A percentile compares a stretch with the other conserved stretches of the same genome.
phyloP scores from a whole-genome alignment of 176 grass and related monocot genomes.

The Leersia perrieri region DNA sequence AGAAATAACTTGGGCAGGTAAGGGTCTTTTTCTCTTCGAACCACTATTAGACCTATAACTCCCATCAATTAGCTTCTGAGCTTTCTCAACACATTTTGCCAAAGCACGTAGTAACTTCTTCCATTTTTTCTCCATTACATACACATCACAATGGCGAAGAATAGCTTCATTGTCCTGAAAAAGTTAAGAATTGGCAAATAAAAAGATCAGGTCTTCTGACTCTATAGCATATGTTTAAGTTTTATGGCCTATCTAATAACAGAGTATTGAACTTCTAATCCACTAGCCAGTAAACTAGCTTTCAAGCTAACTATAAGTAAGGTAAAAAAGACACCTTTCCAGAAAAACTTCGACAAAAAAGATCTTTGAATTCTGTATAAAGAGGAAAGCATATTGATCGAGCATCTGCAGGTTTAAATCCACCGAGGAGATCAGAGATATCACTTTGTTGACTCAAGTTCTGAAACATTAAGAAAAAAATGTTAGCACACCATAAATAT shows the following conservation, averaged over 20 bases:
- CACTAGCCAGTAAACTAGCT: neutral
- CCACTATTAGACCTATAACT: conserved; percentile 33
- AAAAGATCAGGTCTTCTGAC: neutral
- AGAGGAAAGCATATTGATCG: conserved; percentile 79
- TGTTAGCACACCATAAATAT: conserved; percentile 10
- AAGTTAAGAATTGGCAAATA: conserved; percentile 10
- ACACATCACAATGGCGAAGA: conserved; percentile 41
- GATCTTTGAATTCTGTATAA: conserved; percentile 78
- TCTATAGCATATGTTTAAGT: neutral
- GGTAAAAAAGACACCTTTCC: conserved; percentile 46
- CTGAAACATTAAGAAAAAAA: conserved; percentile 46
- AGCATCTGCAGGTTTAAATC: conserved; percentile 88
- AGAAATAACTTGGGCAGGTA: conserved; percentile 39
- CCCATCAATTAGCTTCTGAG: conserved; percentile 33
- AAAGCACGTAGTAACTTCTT: conserved; percentile 56
- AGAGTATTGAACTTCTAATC: neutral
- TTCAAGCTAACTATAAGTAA: neutral
- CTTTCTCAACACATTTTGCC: conserved; percentile 24
- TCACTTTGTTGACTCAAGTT: conserved; percentile 99
- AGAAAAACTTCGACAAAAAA: conserved; percentile 67
- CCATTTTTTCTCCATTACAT: conserved; percentile 67
- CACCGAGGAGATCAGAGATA: conserved; percentile 92
- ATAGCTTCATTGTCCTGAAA: conserved; percentile 60
- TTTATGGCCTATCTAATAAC: neutral
- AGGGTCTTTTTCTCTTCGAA: conserved; percentile 77